Base-by-base conservation (phyloP, 805 yeast genomes). In the Candida sithepensis region DNA sequence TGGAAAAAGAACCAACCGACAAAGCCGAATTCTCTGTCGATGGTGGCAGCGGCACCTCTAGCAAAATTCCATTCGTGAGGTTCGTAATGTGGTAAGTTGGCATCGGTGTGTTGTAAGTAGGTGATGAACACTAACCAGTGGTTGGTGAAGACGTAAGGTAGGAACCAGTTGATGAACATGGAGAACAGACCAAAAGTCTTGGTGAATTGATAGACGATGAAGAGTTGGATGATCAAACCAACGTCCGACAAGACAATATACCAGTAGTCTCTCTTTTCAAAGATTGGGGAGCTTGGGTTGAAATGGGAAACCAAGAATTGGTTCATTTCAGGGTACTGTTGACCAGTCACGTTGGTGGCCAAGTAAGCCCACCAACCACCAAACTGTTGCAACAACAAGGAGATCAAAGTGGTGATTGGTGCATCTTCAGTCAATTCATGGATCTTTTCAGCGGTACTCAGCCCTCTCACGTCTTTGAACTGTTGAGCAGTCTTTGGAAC, bases 81-180 rank as follows among this genome's bases (percentile, higher is more conserved):
- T 50, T 81, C 83, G 70, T 88, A 88, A 67, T 88, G 96, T 26
- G 96, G 91, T 75, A 88, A 75, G 14, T 77, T 58, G 26, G 88
- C 81, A 66, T 85, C 92, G 16, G 94, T 78, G 71, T 88, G 96
- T 68, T 88, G 96, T 59, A 88, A 77, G 67, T 71, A 88, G 36
- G 96, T 88, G 66, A 88, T 85, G 68, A 85, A 85, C 40, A 88
- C 95, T 55, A 88, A 74, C 96, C 96, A 88, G 71, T 88, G 95
- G 79, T 88, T 88, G 55, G 85, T 89, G 69, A 83, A 83, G 45
- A 85, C 55, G 69, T 83, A 88, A 30, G 96, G 96, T 34, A 88
- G 53, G 52, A 83, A 72, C 84, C 89, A 88, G 74, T 84, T 78
- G 54, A 86, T 74, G 47, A 80, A 64, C 51, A 83, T 70, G 63